These are phyloP conservation scores for Diaporthe citrichinensis DNA, from an alignment of 2,329 filamentous ascomycete genomes.

Conservation along the genomic window DNA sequence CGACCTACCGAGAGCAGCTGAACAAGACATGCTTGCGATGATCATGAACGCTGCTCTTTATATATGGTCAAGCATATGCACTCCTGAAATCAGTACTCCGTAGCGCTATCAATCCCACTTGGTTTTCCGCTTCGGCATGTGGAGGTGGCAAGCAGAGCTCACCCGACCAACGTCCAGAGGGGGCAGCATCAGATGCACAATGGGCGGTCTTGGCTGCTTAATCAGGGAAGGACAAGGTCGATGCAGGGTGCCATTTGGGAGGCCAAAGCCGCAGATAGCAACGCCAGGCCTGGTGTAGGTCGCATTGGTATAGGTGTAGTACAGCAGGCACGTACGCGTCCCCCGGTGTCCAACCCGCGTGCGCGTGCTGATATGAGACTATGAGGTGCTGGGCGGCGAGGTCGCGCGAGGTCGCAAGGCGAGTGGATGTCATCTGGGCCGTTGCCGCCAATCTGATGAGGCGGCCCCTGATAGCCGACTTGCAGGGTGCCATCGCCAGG, in stretches of 20 bases:
- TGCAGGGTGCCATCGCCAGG: slow-evolving; percentile 12
- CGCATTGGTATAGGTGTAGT: slow-evolving; percentile 12
- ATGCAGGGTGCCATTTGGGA: slow-evolving; percentile 26
- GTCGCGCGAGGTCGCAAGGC: background rate
- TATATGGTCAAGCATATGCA: background rate
- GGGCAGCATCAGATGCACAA: slow-evolving; percentile 1
- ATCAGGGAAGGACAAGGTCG: slow-evolving; percentile 13
- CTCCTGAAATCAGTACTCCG: background rate
- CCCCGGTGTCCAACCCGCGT: slow-evolving; percentile 1
- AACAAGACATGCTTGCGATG: background rate
- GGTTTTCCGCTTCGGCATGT: background rate
- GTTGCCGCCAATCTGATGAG: background rate
- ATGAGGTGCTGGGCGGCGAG: slow-evolving; percentile 21
- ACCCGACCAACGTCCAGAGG: slow-evolving; percentile 1
- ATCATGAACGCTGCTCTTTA: background rate
- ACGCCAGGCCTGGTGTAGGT: slow-evolving; percentile 6
- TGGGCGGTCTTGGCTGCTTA: slow-evolving; percentile 27
- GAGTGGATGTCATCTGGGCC: background rate
- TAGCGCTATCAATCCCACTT: background rate
- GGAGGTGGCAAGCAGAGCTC: slow-evolving; percentile 20
- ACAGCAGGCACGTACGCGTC: slow-evolving; percentile 10
- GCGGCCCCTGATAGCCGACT: slow-evolving; percentile 17
- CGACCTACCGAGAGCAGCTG: background rate
- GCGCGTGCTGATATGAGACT: slow-evolving; percentile 23
- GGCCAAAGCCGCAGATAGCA: slow-evolving; percentile 31